phyloP scores from a whole-genome alignment of 1,284 basidiomycete species.

The Trametes versicolor region DNA sequence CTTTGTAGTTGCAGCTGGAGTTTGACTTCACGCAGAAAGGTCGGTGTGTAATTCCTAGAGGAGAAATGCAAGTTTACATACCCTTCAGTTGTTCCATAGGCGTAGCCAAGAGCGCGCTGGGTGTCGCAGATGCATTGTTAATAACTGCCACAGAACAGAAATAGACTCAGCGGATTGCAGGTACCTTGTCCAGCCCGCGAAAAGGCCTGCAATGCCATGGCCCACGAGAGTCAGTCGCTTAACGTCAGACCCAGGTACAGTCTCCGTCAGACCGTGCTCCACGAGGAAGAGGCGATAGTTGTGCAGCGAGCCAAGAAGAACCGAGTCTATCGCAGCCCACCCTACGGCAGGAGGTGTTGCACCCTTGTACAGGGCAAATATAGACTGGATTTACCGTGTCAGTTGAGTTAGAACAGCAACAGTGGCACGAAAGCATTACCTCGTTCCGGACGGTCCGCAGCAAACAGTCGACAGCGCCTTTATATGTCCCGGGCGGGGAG shows the following conservation, averaged over 20 bases:
- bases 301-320: conserved; percentile 80
- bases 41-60: not conserved
- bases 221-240: conserved; percentile 65
- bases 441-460: conserved; percentile 71
- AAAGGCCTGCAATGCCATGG: conserved; percentile 76
- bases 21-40: conserved; percentile 59
- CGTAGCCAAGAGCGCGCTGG: conserved; percentile 71
- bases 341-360: conserved; percentile 80
- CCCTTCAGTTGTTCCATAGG: conserved; percentile 81
- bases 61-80: conserved; percentile 37
- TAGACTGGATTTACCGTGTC: conserved; percentile 29
- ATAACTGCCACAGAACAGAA: not conserved
- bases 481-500: conserved; percentile 74
- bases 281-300: conserved; percentile 76
- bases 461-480: conserved; percentile 74
- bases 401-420: not conserved
- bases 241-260: conserved; percentile 51
- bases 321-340: conserved; percentile 81
- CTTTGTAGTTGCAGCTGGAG: conserved; percentile 79
- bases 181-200: conserved; percentile 80
- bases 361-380: conserved; percentile 71
- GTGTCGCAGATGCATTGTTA: not conserved
- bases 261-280: conserved; percentile 62
- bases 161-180: not conserved
- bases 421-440: conserved; percentile 47